Evolutionary conservation across 192 early-diverging fungal genomes (phyloP).

Genomic region (Ambispora gerdemannii): DNA sequence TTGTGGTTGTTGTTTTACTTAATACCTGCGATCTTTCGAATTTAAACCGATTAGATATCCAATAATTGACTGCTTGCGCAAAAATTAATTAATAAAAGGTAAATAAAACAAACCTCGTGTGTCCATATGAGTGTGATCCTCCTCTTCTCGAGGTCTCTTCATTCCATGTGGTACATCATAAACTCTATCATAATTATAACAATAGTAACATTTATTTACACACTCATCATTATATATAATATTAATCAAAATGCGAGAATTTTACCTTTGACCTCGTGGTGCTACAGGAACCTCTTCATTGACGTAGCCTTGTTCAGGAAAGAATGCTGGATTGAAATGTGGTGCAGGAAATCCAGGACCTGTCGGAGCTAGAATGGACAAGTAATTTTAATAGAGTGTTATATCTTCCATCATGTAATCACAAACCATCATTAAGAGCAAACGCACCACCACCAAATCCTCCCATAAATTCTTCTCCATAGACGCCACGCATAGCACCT

Average conservation of each 20-base stretch:
- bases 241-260: background rate
- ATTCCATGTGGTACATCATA: conserved; percentile 21
- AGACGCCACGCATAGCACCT: conserved; percentile 32
- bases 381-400: background rate
- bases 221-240: too few relatives aligned
- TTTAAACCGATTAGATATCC: too few relatives aligned
- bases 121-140: conserved; percentile 18
- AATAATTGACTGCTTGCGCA: too few relatives aligned
- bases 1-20: too few relatives aligned
- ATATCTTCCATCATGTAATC: background rate
- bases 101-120: conserved; percentile 27
- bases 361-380: conserved; percentile 8
- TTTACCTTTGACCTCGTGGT: conserved; percentile 31
- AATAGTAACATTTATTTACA: background rate
- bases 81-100: too few relatives aligned
- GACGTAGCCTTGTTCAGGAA: conserved; percentile 33
- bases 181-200: conserved; percentile 20
- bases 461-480: conserved; percentile 22
- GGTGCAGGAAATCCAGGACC: conserved; percentile 35
- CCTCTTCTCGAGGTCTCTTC: conserved; percentile 27
- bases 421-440: conserved; percentile 4
- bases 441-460: conserved; percentile 3
- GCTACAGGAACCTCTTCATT: conserved; percentile 28
- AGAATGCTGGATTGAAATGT: conserved; percentile 47
- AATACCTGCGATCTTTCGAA: too few relatives aligned